Percentiles rank a stretch among this genome's conserved stretches.
These are phyloP conservation scores for Mitragyna speciosa DNA, from an alignment of 257 asterid species.

Conservation along the genomic window DNA sequence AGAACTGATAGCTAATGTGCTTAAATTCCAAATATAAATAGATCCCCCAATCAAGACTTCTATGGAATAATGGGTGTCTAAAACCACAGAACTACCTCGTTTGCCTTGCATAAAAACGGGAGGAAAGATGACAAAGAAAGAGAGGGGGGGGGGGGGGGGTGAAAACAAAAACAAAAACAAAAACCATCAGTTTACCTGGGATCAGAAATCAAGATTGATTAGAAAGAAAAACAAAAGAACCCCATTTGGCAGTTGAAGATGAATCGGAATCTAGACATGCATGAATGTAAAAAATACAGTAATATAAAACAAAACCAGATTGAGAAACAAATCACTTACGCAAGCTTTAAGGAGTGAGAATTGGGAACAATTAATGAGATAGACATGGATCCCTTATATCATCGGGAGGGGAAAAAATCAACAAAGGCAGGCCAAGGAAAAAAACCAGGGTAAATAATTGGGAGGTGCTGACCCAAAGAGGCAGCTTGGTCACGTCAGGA, in stretches of 20 bases:
- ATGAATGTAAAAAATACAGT: not conserved
- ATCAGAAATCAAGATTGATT: conserved; percentile 2
- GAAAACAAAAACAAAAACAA: not conserved
- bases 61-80: not conserved
- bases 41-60: not conserved
- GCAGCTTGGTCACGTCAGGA: conserved; percentile 15
- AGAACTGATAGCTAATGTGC: not conserved
- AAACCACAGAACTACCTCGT: not conserved
- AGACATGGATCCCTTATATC: not conserved
- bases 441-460: not conserved
- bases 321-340: not conserved
- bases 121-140: not conserved
- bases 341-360: not conserved
- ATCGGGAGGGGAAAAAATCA: not conserved
- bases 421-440: not conserved
- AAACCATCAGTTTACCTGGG: not conserved
- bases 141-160: too few relatives aligned
- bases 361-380: not conserved
- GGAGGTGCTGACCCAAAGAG: conserved; percentile 1
- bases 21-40: not conserved
- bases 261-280: not conserved
- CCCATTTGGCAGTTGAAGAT: not conserved
- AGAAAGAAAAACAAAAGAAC: not conserved
- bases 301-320: not conserved
- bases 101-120: not conserved